Conservation (phyloP, 192 early-diverging fungal species). For the Coemansia biformis region DNA sequence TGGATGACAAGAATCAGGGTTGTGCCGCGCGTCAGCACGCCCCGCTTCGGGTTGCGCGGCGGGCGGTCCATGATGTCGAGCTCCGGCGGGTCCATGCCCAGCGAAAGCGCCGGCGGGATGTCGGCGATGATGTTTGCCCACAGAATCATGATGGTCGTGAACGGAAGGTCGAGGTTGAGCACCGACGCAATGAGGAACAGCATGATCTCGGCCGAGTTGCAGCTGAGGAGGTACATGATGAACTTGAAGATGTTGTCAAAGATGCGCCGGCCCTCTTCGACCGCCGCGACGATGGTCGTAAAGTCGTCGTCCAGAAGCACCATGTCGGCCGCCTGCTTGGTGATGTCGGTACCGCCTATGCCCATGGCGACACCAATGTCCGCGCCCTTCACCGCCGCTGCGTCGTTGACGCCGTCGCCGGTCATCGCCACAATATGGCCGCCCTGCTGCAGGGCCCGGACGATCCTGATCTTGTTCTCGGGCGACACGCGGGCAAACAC, state of each 20-base stretch:
- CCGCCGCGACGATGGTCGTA: constrained; percentile 88
- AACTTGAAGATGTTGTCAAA: constrained; percentile 99
- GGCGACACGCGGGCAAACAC: constrained; percentile 96
- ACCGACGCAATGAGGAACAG: constrained; percentile 73
- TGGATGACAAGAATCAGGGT: constrained; percentile 66
- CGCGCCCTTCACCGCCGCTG: constrained; percentile 91
- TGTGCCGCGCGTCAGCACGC: constrained; percentile 65
- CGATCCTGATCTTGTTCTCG: constrained; percentile 96
- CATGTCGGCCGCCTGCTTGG: constrained; percentile 98
- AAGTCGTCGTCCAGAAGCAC: constrained; percentile 94
- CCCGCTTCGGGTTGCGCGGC: constrained; percentile 70
- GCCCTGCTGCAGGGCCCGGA: constrained; percentile 78
- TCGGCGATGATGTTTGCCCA: constrained; percentile 98
- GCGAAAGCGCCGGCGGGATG: constrained; percentile 90
- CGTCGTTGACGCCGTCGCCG: constrained; percentile 96
- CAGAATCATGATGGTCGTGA: constrained; percentile 90
- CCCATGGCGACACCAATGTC: constrained; percentile 99
- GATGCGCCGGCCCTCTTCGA: constrained; percentile 88
- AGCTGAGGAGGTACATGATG: constrained; percentile 87
- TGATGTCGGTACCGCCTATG: constrained; percentile 90
- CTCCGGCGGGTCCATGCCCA: constrained; percentile 88
- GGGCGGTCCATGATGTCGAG: constrained; percentile 75
- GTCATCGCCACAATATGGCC: constrained; percentile 84
- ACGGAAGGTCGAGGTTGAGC: constrained; percentile 75
- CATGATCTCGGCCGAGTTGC: constrained; percentile 94